Evolutionary conservation across 1,284 basidiomycete species (phyloP).

Genomic region (Leccinum angustisporum): DNA sequence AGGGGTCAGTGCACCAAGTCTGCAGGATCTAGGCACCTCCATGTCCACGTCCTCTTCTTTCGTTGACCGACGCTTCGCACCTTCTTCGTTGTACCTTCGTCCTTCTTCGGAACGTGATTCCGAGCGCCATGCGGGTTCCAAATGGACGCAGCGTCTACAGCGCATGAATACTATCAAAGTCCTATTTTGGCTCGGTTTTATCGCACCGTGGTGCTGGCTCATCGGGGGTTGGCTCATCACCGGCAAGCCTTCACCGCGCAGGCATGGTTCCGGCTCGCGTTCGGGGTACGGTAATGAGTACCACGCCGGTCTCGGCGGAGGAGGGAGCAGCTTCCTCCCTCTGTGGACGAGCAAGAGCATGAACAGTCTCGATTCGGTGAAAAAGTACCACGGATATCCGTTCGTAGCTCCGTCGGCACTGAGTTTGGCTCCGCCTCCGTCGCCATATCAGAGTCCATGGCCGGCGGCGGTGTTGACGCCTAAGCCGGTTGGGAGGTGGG

Average conservation of each 20-base stretch:
- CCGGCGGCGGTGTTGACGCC: constrained; percentile 14
- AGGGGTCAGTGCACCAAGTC: constrained; percentile 30
- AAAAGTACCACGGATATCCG: constrained; percentile 30
- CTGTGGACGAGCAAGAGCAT: constrained; percentile 35
- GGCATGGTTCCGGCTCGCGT: neutral
- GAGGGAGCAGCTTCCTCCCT: constrained; percentile 31
- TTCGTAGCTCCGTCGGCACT: constrained; percentile 34
- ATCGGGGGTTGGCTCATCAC: constrained; percentile 68
- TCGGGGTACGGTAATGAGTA: constrained; percentile 10
- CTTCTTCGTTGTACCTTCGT: constrained; percentile 30
- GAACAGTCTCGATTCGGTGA: constrained; percentile 26
- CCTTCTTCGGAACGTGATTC: constrained; percentile 25
- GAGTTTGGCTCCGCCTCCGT: constrained; percentile 27
- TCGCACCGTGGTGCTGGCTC: constrained; percentile 66
- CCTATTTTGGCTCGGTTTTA: constrained; percentile 69
- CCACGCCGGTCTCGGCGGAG: constrained; percentile 21
- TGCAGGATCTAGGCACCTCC: constrained; percentile 26
- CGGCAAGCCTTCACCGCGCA: constrained; percentile 3
- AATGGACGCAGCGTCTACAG: constrained; percentile 31
- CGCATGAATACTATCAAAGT: constrained; percentile 48
- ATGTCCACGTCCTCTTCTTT: constrained; percentile 35
- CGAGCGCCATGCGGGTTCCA: constrained; percentile 13
- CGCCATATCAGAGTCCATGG: constrained; percentile 21
- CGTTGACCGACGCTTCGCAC: constrained; percentile 34
- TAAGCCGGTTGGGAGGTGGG: constrained; percentile 15